Evolutionary conservation across 768 basidiomycete species (phyloP).

Genomic region (Termitomyces heimii): DNA sequence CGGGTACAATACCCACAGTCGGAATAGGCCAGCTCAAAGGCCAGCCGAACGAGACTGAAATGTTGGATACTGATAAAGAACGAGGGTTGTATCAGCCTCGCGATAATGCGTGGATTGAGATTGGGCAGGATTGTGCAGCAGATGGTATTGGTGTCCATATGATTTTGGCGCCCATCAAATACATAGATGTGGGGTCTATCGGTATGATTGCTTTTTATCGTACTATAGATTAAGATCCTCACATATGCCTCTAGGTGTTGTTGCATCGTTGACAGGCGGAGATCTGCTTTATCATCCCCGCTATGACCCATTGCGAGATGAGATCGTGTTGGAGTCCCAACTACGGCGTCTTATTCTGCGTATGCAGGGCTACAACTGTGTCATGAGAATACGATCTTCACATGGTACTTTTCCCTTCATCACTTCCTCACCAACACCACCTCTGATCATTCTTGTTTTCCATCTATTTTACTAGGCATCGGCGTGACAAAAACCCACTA

Average conservation of each 20-base stretch:
- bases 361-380: constrained; percentile 74
- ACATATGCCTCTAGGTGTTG: constrained; percentile 37
- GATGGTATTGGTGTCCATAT: constrained; percentile 87
- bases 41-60: constrained; percentile 50
- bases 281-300: constrained; percentile 90
- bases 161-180: constrained; percentile 76
- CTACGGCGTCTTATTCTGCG: constrained; percentile 61
- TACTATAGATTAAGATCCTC: background rate
- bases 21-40: constrained; percentile 68
- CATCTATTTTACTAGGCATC: constrained; percentile 38
- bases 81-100: constrained; percentile 72
- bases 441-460: constrained; percentile 2
- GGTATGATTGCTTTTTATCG: constrained; percentile 34
- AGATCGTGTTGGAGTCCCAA: constrained; percentile 63
- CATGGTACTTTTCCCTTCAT: constrained; percentile 37
- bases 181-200: constrained; percentile 84
- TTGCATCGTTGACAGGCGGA: constrained; percentile 78
- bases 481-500: constrained; percentile 50
- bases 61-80: constrained; percentile 87
- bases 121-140: constrained; percentile 85
- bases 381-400: constrained; percentile 79
- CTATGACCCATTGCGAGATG: constrained; percentile 71
- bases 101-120: constrained; percentile 71
- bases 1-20: constrained; percentile 59
- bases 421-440: background rate